phyloP scores from a whole-genome alignment of 176 grass and related monocot species.

The Phoenix roebelenii region DNA sequence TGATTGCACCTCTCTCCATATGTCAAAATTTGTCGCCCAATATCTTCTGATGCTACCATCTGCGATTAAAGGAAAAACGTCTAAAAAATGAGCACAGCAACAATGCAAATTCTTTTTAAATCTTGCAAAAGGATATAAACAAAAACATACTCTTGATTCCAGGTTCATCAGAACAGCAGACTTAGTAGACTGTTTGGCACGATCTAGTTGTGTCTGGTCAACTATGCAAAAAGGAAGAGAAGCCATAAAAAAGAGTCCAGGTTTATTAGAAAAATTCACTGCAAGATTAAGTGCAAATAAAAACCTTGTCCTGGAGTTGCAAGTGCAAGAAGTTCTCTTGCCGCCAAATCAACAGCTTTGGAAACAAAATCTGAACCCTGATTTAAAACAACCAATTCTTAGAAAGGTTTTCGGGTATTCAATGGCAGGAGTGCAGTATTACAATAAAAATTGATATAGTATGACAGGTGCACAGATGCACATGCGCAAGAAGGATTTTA shows the following conservation, averaged over 20 bases:
- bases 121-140: background rate
- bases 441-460: background rate
- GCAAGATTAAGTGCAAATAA: conserved; percentile 14
- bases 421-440: background rate
- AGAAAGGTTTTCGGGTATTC: background rate
- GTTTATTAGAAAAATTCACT: background rate
- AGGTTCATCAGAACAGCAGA: conserved; percentile 81
- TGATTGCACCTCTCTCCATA: conserved; percentile 66
- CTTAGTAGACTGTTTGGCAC: conserved; percentile 78
- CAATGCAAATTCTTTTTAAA: background rate
- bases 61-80: conserved; percentile 14
- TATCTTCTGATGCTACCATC: conserved; percentile 78
- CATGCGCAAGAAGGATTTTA: too few relatives aligned
- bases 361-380: conserved; percentile 57
- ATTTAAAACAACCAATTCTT: conserved; percentile 1
- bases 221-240: conserved; percentile 28
- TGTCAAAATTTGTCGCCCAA: conserved; percentile 71
- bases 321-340: conserved; percentile 58
- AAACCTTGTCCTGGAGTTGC: conserved; percentile 74
- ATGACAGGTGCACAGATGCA: background rate
- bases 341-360: conserved; percentile 65
- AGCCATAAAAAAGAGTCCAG: background rate
- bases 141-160: conserved; percentile 66
- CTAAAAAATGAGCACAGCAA: conserved; percentile 7
- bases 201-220: conserved; percentile 70